Evolutionary conservation across 176 grass and related monocot species (phyloP).

Genomic region (Phoenix dactylifera): DNA sequence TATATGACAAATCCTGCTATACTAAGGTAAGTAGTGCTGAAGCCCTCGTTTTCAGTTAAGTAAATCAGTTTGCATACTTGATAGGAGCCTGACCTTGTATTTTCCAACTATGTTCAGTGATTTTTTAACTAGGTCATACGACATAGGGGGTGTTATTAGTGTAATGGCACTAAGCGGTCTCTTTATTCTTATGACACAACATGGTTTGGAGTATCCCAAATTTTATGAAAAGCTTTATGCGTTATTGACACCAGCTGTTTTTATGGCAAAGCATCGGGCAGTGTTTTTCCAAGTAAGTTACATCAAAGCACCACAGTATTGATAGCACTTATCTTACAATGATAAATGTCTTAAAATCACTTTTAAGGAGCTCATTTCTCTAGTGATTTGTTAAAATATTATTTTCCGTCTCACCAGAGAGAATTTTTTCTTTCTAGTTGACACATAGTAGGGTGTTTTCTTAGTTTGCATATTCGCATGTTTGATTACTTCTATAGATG

Average conservation of each 20-base stretch:
- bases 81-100: conserved; percentile 21
- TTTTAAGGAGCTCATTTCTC: too few species aligned
- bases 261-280: conserved; percentile 84
- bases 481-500: too few species aligned
- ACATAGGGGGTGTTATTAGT: conserved; percentile 95
- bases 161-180: conserved; percentile 95
- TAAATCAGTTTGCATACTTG: background rate
- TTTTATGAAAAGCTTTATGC: conserved; percentile 96
- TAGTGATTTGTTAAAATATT: too few species aligned
- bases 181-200: conserved; percentile 92
- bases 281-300: conserved; percentile 86
- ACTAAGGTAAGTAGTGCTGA: conserved; percentile 44
- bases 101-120: conserved; percentile 48
- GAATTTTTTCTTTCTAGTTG: too few species aligned
- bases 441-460: too few species aligned
- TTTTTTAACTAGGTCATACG: conserved; percentile 97
- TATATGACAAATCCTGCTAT: conserved; percentile 85
- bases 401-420: too few species aligned
- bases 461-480: too few species aligned
- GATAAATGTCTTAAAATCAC: too few species aligned
- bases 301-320: background rate
- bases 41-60: too few species aligned
- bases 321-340: too few species aligned
- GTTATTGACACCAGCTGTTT: conserved; percentile 69
- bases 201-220: conserved; percentile 82